These are phyloP conservation scores for Trichoderma endophyticum DNA, from an alignment of 2,329 filamentous ascomycete species.

Conservation along the genomic window DNA sequence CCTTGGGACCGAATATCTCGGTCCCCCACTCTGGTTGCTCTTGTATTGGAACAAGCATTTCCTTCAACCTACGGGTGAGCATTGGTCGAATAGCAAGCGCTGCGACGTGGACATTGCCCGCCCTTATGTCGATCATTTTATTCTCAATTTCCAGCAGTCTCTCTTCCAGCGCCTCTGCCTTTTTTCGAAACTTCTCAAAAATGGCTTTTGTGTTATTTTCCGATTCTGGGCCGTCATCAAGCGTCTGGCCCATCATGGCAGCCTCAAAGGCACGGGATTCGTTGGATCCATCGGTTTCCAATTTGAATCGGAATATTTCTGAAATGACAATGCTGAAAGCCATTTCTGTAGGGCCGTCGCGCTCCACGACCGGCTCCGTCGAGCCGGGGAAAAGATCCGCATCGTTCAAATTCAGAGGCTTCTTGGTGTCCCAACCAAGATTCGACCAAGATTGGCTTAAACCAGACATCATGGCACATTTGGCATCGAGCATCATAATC, in stretches of 20 bases:
- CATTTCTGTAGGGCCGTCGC: conserved; percentile 60
- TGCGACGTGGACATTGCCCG: conserved; percentile 51
- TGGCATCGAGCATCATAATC: conserved; percentile 56
- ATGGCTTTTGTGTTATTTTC: conserved; percentile 14
- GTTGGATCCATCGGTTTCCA: conserved; percentile 40
- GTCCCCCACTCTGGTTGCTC: conserved; percentile 48
- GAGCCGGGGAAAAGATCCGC: conserved; percentile 54
- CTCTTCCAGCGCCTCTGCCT: conserved; percentile 42
- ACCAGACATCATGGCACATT: conserved; percentile 56
- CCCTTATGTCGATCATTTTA: conserved; percentile 49
- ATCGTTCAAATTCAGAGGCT: conserved; percentile 58
- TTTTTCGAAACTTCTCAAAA: conserved; percentile 41
- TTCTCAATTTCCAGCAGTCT: conserved; percentile 46
- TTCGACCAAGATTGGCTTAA: conserved; percentile 52
- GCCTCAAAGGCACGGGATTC: conserved; percentile 48
- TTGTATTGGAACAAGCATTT: conserved; percentile 46
- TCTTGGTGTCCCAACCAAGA: conserved; percentile 54
- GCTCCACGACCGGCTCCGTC: conserved; percentile 47
- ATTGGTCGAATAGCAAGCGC: conserved; percentile 47
- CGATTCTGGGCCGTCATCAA: conserved; percentile 28
- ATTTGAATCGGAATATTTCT: conserved; percentile 49
- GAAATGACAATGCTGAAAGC: conserved; percentile 52
- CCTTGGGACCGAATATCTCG: conserved; percentile 47
- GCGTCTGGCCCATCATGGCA: conserved; percentile 46
- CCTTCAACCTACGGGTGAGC: conserved; percentile 48